Percentiles rank a stretch among this genome's conserved stretches.
phyloP scores from a whole-genome alignment of 257 asterid species.

The Ajuga chamaepitys region DNA sequence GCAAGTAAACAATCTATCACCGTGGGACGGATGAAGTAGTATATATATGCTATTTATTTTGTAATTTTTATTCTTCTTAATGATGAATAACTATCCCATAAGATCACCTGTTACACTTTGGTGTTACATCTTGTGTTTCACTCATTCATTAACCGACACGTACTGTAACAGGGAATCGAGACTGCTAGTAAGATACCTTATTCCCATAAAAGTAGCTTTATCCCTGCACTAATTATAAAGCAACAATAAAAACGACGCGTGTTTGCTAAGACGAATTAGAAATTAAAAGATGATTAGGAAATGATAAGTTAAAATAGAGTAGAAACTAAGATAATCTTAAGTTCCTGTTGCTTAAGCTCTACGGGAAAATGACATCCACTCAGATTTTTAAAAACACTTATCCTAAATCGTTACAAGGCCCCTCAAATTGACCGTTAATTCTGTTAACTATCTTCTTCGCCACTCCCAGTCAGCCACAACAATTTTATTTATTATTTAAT shows the following conservation, averaged over 20 bases:
- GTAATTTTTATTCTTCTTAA: no score
- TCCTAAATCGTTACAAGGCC: background rate
- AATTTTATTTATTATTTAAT: background rate
- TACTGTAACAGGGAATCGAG: no score
- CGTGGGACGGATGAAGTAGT: no score
- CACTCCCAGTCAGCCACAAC: background rate
- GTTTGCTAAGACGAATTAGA: conserved; percentile 8
- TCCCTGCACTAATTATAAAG: background rate
- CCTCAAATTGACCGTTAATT: conserved; percentile 18
- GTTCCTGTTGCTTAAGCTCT: conserved; percentile 19
- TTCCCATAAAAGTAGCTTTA: background rate
- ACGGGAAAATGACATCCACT: conserved; percentile 23
- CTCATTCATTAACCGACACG: no score
- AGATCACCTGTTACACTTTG: no score
- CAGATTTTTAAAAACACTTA: background rate
- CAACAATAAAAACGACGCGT: background rate
- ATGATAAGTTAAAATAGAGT: background rate
- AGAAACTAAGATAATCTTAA: conserved; percentile 4
- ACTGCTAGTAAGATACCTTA: background rate
- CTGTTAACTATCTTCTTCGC: conserved; percentile 14
- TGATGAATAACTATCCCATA: no score
- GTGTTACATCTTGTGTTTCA: no score
- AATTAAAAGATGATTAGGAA: background rate
- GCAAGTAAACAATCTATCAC: no score
- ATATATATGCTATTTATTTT: no score